Base-by-base conservation (phyloP, 2,329 filamentous ascomycete genomes). In the Colletotrichum salicis region DNA sequence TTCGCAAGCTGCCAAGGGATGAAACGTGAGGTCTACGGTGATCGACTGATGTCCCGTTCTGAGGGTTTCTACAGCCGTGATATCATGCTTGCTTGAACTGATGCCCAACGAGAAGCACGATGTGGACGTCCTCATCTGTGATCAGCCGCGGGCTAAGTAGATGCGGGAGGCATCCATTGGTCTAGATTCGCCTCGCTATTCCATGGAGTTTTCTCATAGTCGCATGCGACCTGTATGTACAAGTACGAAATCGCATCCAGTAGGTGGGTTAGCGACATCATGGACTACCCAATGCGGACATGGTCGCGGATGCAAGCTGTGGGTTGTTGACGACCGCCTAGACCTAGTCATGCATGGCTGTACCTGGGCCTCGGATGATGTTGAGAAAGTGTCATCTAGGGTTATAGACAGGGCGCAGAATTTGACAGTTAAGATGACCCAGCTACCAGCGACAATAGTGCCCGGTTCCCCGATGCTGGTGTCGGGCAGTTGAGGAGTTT, bases 121-220 rank as follows among this genome's bases (percentile, higher is more conserved):
- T 27, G 15, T 58, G 31, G n/a, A 52, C 52, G 12, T 35, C 41
- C 41, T 64, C 12, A 54, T 10, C n/a, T n/a, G 37, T 24, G n/a
- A 52, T 27, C 31, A 29, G 45, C 31, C 22, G 35, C 48, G 27
- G 33, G 31, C 57, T 24, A 41, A 41, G 13, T 41, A 64, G 52
- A 63, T 35, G 54, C 48, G 54, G 69, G 58, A 71, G 58, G 64
- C 59, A 69, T 69, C 45, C 64, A 45, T 33, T 22, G 24, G 48
- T 37, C 48, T 57, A 35, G 41, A 24, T 41, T 31, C 57, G 60
- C 64, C 64, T 66, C 37, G 35, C 37, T 41, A 11, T 41, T 62
- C 37, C 37, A 37, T 27, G 19, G 33, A n/a, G 19, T n/a, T 57
- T 31, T 29, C 31, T 33, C 31, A 27, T 48, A 64, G 54, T 41